Percentiles rank a stretch among this genome's conserved stretches.
These are phyloP conservation scores for Recurvomyces mirabilis DNA, from an alignment of 495 filamentous ascomycete species.

Conservation along the genomic window DNA sequence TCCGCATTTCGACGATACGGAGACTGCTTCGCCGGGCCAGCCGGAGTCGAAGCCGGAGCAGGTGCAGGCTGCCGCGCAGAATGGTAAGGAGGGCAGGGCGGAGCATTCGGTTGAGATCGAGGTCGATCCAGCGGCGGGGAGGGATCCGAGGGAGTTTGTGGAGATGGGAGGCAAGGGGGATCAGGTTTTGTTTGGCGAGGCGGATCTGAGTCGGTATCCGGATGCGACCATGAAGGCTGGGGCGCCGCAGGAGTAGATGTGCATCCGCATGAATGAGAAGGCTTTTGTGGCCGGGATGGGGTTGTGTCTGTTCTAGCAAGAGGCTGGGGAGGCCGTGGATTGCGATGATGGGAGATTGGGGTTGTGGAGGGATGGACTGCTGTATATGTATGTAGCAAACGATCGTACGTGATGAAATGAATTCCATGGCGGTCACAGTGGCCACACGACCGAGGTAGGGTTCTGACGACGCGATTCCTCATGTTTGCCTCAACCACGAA, in stretches of 20 bases:
- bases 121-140: constrained; percentile 48
- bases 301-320: too few species aligned
- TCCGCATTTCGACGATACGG: constrained; percentile 17
- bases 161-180: constrained; percentile 76
- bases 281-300: too few species aligned
- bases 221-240: constrained; percentile 16
- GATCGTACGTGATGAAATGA: too few species aligned
- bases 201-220: constrained; percentile 14
- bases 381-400: too few species aligned
- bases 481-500: too few species aligned
- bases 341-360: too few species aligned
- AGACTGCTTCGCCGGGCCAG: not conserved
- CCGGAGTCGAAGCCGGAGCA: constrained; percentile 6
- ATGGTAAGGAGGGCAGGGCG: constrained; percentile 19
- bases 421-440: too few species aligned
- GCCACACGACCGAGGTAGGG: too few species aligned
- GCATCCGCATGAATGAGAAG: too few species aligned
- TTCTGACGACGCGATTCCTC: too few species aligned
- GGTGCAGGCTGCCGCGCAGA: not conserved
- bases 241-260: constrained; percentile 9
- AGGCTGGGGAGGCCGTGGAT: too few species aligned
- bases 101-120: constrained; percentile 40
- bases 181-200: constrained; percentile 55
- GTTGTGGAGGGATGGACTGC: too few species aligned
- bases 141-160: constrained; percentile 63